Evolutionary conservation across 2,329 filamentous ascomycete genomes (phyloP).

Genomic region (Boeremia lycopersici): DNA sequence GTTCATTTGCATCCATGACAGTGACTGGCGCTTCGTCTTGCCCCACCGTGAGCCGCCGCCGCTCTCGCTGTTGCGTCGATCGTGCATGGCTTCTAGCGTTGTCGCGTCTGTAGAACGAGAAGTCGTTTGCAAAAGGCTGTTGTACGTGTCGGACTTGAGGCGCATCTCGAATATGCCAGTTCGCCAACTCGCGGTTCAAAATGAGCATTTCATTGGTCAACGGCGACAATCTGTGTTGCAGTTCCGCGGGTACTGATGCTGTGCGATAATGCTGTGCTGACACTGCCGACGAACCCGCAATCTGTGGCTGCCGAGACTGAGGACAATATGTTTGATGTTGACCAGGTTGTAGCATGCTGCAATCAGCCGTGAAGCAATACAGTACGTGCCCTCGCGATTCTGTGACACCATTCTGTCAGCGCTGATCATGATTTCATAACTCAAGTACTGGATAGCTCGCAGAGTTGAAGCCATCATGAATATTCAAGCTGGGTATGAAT

Average conservation of each 20-base stretch:
- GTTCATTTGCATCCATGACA: background rate
- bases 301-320: background rate
- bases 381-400: background rate
- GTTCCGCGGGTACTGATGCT: background rate
- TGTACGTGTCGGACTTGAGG: background rate
- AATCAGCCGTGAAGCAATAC: conserved; percentile 5
- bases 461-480: background rate
- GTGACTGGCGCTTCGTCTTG: background rate
- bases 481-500: no score
- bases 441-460: background rate
- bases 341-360: background rate
- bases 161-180: background rate
- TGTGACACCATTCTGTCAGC: background rate
- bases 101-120: no score
- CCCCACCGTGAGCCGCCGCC: background rate
- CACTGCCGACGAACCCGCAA: background rate
- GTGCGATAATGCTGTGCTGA: no score
- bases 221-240: background rate
- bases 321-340: background rate
- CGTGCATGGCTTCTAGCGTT: background rate
- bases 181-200: background rate
- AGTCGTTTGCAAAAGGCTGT: no score
- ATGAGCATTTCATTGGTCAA: background rate
- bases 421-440: background rate
- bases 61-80: background rate